Conservation (phyloP, 208 protist genomes). For the Leishmania lainsoni region DNA sequence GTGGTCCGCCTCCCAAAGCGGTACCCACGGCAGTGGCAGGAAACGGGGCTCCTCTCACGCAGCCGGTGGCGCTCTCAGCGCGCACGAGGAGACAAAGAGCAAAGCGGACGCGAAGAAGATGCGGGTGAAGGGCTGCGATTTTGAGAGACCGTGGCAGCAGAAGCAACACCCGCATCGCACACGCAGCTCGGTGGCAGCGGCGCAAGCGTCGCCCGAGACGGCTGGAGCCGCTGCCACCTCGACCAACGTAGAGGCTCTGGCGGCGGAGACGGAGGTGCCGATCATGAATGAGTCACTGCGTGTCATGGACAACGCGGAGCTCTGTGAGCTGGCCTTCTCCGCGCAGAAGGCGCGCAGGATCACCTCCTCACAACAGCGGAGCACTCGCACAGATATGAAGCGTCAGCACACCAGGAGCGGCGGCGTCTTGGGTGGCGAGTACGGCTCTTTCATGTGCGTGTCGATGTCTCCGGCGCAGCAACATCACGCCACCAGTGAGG, state of each 20-base stretch:
- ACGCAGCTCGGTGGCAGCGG: neutral
- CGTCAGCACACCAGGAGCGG: neutral
- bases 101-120: neutral
- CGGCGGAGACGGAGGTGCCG: neutral
- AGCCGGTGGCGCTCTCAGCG: neutral
- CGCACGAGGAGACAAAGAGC: neutral
- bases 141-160: neutral
- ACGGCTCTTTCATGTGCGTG: conserved; percentile 13
- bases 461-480: neutral
- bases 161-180: neutral
- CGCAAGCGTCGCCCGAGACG: neutral
- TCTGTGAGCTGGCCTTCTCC: conserved; percentile 8
- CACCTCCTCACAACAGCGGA: neutral
- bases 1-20: neutral
- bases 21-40: neutral
- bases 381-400: neutral
- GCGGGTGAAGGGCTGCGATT: neutral
- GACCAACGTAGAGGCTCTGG: neutral
- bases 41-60: neutral
- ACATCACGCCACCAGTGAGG: neutral
- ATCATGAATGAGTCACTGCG: conserved; percentile 19
- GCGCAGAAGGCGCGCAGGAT: conserved; percentile 11
- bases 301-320: conserved; percentile 4
- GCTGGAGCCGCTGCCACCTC: neutral
- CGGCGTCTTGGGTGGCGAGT: conserved; percentile 2